phyloP scores from a whole-genome alignment of 2,329 filamentous ascomycete species.

The Dothideomycetes sp. region DNA sequence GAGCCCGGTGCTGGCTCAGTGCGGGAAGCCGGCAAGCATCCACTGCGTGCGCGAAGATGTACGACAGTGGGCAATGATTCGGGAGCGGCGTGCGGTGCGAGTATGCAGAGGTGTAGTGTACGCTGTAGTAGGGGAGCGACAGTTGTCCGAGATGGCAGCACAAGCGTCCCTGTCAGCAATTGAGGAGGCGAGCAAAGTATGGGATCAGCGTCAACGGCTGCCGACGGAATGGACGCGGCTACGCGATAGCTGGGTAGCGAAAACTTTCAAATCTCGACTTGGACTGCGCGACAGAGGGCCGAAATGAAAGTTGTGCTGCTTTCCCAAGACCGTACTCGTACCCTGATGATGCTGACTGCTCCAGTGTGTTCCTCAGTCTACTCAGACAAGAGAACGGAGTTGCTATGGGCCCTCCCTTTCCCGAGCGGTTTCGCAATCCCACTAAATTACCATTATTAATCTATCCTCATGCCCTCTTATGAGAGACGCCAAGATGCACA shows the following conservation, averaged over 20 bases:
- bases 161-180: neutral
- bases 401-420: neutral
- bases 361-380: neutral
- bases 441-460: neutral
- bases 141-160: neutral
- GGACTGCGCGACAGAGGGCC: neutral
- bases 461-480: too few species aligned
- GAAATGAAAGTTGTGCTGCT: neutral
- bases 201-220: neutral
- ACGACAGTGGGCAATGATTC: neutral
- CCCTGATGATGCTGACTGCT: neutral
- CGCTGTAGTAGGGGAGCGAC: neutral
- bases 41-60: conserved; percentile 1
- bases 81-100: neutral
- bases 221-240: neutral
- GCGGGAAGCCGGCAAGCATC: conserved; percentile 4
- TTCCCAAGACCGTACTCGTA: too few species aligned
- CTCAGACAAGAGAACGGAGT: neutral
- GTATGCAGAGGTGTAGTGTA: neutral
- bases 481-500: too few species aligned
- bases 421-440: neutral
- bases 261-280: neutral
- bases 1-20: conserved; percentile 7
- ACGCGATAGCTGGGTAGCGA: neutral
- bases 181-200: neutral